These are phyloP conservation scores for Penstemon eatonii DNA, from an alignment of 257 asterid species.

Conservation along the genomic window DNA sequence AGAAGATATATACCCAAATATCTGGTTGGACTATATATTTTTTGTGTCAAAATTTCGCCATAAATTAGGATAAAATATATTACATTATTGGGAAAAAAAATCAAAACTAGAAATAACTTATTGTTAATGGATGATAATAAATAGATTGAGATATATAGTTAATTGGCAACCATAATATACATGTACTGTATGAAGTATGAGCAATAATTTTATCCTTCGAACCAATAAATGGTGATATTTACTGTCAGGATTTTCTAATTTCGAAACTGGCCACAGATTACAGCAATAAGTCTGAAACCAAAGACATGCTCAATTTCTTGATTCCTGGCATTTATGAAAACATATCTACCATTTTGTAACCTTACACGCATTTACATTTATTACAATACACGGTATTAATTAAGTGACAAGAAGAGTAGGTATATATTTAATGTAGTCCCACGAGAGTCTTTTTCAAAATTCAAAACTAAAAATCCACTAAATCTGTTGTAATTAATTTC, in stretches of 20 bases:
- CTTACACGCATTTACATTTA: constrained; percentile 38
- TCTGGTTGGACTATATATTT: no score
- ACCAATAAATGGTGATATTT: constrained; percentile 17
- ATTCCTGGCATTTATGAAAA: constrained; percentile 34
- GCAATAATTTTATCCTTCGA: no score
- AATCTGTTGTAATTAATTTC: no score
- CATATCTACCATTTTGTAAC: constrained; percentile 41
- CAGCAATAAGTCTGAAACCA: constrained; percentile 6
- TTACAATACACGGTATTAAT: constrained; percentile 26
- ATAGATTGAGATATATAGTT: no score
- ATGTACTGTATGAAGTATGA: no score
- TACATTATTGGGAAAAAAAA: no score
- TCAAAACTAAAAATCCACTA: background rate
- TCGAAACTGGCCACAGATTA: constrained; percentile 21
- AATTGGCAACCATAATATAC: no score
- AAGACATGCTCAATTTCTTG: constrained; percentile 20
- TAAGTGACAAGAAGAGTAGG: constrained; percentile 40
- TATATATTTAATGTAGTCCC: constrained; percentile 14
- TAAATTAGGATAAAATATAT: no score
- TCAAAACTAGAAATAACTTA: no score
- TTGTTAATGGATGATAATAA: no score
- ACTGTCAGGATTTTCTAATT: background rate
- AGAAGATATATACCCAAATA: no score
- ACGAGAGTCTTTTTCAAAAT: constrained; percentile 23
- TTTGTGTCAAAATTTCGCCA: no score